phyloP scores from a whole-genome alignment of 106 monocot species.

The Acorus calamus region DNA sequence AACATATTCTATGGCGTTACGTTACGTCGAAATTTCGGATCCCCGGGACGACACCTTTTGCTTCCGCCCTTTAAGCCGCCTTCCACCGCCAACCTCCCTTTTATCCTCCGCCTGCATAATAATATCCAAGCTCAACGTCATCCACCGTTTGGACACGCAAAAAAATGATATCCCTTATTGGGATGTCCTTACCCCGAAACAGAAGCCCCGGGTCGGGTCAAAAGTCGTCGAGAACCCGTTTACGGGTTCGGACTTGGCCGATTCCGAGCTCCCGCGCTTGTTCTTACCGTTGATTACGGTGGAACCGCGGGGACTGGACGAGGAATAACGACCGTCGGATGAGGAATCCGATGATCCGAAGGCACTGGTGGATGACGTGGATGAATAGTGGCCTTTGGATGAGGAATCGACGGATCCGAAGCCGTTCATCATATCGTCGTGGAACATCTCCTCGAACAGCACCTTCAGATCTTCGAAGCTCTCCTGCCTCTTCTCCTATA shows the following conservation, averaged over 20 bases:
- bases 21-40: constrained; percentile 14
- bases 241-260: constrained; percentile 8
- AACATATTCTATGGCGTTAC: no score
- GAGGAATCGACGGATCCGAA: constrained; percentile 2
- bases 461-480: constrained; percentile 79
- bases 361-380: constrained; percentile 18
- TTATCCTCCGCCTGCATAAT: constrained; percentile 13
- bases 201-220: constrained; percentile 18
- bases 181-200: constrained; percentile 50
- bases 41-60: constrained; percentile 36
- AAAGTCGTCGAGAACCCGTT: constrained; percentile 1
- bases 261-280: constrained; percentile 31
- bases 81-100: constrained; percentile 12
- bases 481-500: constrained; percentile 28
- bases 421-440: constrained; percentile 31
- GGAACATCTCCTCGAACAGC: constrained; percentile 76
- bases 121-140: no score
- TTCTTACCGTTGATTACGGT: constrained; percentile 4
- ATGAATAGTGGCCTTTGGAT: background rate
- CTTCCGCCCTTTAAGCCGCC: constrained; percentile 34
- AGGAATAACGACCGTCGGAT: background rate
- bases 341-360: constrained; percentile 1
- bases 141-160: no score
- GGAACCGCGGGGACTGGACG: background rate
- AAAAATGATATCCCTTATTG: no score